Evolutionary conservation across 257 asterid species (phyloP), one percentile per base, ranked within the genome.

Genomic region (Petrea volubilis): DNA sequence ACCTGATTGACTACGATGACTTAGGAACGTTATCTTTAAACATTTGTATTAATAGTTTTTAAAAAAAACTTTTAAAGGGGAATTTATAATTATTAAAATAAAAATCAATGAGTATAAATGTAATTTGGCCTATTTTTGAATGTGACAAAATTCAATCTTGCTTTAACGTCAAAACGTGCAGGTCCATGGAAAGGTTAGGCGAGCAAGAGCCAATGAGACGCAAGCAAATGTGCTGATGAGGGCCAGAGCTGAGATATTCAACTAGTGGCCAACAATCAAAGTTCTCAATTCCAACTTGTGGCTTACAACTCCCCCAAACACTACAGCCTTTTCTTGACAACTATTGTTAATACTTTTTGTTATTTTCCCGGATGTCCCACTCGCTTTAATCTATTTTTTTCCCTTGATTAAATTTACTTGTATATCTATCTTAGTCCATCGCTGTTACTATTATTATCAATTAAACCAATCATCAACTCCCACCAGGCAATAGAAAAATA

Each of bases 261-360:
- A 81, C 65, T 67, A 59, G 80, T 83, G 85, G 85, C 24, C 43
- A 50, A 77, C 79, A 86, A 72, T 75, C 62, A 69, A 74, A 70
- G 56, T 69, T 29, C 6, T 46, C 10, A 60, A 79, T 77, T 79
- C 71, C 33, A 76, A 67, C 75, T 77, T 69, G 88, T 85, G 91
- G 91, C 83, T 47, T 43, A 63, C 68, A 59, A 68, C 72, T 68
- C 43, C 77, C 53, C 25, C 56, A 18, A 33, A 9, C 53, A 64
- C 13, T 64, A 25, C 28, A 47, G 51, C 68, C 69, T 27, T 56
- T 71, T 44, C 11, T 33, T 60, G 44, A 29, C n/a, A 18, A 60
- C 52, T 6, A 8, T 43, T 60, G 14, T 34, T 43, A 41, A 49
- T 34, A 3, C 60, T 24, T 31, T 68, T 61, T 56, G 53, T 50